Base-by-base conservation (phyloP, 1,284 basidiomycete species). In the Trametes versicolor region DNA sequence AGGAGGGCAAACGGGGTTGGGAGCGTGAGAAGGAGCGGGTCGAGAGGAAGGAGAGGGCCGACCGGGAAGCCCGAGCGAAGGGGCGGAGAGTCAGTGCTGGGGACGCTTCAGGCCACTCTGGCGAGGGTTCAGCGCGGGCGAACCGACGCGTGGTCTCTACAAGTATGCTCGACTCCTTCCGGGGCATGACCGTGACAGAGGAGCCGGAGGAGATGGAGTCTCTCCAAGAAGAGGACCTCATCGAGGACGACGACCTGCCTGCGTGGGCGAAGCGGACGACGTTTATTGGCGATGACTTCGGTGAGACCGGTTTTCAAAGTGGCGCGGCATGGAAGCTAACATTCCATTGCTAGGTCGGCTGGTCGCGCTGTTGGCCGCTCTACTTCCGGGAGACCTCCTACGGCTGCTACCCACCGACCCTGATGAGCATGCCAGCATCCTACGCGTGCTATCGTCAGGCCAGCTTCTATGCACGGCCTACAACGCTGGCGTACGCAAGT, bases 401-500 rank as follows among this genome's bases (percentile, higher is more conserved):
- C 69, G 77, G 0, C 75, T 82, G 17, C 77, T 91, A 3, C 81
- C 83, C 0, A 68, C 79, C 0, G 58, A 75, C 27, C 70, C 84
- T 7, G 71, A 76, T 6, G 76, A 81, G 43, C 80, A 80, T 45
- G 70, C 68, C 2, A 74, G 74, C 0, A 83, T 94, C 64, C 78
- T 93, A 9, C 73, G 80, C n/a, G 79, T 83, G 54, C 80, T 94
- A 0, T 85, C 90, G 0, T 93, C 92, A 1, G 95, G 95, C 0
- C 91, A 94, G 70, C 77, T 95, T 19, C 84, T 96, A 4, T 96
- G 94, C 69, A 77, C 84, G 2, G 90, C 92, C 1, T 96, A 95
- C 79, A 97, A 96, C 75, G 78, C 85, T 4, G 90, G 87, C 13
- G 90, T 96, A 0, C 86, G 94, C 34, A 84, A 87, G 64, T 95